These are phyloP conservation scores for Nakazawaea pomicola DNA, from an alignment of 805 yeast species.

Conservation along the genomic window DNA sequence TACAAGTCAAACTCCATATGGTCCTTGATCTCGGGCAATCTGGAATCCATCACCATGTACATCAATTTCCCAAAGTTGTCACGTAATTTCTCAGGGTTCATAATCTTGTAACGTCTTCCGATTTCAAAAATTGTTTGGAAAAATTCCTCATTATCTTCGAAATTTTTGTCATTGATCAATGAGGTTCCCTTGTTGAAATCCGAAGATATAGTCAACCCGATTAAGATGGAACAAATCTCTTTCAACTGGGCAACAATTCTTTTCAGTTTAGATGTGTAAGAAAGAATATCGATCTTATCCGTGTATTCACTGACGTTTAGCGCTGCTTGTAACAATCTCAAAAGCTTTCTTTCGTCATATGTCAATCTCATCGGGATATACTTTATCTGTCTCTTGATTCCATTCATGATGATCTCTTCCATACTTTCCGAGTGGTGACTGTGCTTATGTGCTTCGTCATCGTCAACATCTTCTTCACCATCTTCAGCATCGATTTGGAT, in stretches of 20 bases:
- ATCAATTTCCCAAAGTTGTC: conserved; percentile 75
- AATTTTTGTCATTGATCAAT: conserved; percentile 61
- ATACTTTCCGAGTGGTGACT: conserved; percentile 1
- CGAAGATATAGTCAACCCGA: conserved; percentile 76
- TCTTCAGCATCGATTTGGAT: conserved; percentile 16
- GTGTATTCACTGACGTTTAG: conserved; percentile 76
- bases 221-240: conserved; percentile 73
- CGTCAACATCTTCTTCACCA: conserved; percentile 16
- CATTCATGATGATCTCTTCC: conserved; percentile 24
- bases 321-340: conserved; percentile 69
- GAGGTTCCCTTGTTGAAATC: conserved; percentile 65
- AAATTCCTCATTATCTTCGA: conserved; percentile 68
- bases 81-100: conserved; percentile 81
- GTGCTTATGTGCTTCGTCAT: conserved; percentile 5
- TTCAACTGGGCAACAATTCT: conserved; percentile 67
- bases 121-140: conserved; percentile 67
- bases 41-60: conserved; percentile 83
- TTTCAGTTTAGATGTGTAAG: conserved; percentile 62
- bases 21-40: conserved; percentile 62
- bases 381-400: conserved; percentile 38
- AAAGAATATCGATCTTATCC: conserved; percentile 67
- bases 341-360: conserved; percentile 60
- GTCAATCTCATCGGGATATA: conserved; percentile 69
- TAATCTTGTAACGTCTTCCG: conserved; percentile 75
- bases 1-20: conserved; percentile 74